Conservation (phyloP, 2,329 filamentous ascomycete species). For the Pyrenophora seminiperda region DNA sequence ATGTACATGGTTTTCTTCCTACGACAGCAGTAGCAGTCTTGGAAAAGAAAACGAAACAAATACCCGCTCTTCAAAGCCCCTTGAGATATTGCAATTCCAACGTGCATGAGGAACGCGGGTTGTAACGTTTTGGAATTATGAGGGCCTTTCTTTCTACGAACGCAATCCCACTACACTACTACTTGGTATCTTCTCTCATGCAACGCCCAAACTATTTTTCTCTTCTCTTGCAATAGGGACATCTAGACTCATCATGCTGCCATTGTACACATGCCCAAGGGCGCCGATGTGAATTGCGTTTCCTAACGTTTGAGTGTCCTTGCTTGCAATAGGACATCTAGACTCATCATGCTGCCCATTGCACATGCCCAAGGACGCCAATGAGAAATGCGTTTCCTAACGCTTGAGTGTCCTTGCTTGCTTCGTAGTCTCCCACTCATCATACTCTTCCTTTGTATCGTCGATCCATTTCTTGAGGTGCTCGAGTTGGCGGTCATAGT, state of each 20-base stretch:
- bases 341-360: constrained; percentile 13
- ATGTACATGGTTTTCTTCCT: no score
- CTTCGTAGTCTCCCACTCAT: constrained; percentile 56
- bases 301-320: constrained; percentile 31
- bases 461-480: constrained; percentile 72
- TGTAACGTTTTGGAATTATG: constrained; percentile 3
- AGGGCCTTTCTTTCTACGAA: constrained; percentile 8
- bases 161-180: constrained; percentile 2
- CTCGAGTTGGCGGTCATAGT: constrained; percentile 78
- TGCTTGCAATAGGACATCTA: constrained; percentile 22
- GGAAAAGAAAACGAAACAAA: not conserved
- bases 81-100: no score
- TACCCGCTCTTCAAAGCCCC: not conserved
- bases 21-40: no score
- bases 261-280: constrained; percentile 20
- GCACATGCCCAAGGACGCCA: constrained; percentile 15
- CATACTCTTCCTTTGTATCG: constrained; percentile 63
- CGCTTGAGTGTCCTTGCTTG: constrained; percentile 34
- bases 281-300: not conserved
- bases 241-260: constrained; percentile 12
- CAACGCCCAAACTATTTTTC: constrained; percentile 20
- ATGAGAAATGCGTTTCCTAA: constrained; percentile 10
- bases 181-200: constrained; percentile 24
- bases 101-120: not conserved
- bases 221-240: constrained; percentile 20